These are phyloP conservation scores for Seminavis robusta DNA, from an alignment of 108 stramenopile genomes.

Conservation along the genomic window DNA sequence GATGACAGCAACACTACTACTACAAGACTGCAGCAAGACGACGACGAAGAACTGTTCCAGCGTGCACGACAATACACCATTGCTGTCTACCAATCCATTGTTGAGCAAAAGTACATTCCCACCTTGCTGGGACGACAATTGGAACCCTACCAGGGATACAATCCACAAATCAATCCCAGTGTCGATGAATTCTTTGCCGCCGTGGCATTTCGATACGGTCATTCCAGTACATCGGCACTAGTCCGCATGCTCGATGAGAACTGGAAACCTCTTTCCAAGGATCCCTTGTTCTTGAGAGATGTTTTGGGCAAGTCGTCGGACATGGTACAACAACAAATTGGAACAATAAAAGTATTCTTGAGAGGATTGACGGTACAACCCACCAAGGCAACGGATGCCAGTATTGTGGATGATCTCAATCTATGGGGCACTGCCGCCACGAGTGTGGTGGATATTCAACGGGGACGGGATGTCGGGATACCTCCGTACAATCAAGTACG, in stretches of 20 bases:
- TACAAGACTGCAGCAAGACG: too few relatives aligned
- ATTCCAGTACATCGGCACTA: constrained; percentile 12
- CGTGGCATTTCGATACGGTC: constrained; percentile 25
- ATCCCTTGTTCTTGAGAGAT: constrained; percentile 23
- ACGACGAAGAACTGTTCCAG: constrained; percentile 20
- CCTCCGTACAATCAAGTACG: constrained; percentile 27
- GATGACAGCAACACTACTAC: neutral
- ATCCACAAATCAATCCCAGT: constrained; percentile 13
- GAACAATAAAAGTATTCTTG: neutral
- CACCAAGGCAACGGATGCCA: constrained; percentile 13
- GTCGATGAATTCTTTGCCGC: constrained; percentile 28
- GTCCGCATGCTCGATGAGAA: constrained; percentile 3
- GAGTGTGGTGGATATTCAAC: constrained; percentile 13
- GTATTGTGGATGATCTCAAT: constrained; percentile 26
- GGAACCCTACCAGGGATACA: constrained; percentile 15
- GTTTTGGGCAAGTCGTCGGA: too few relatives aligned
- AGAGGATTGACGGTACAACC: constrained; percentile 11
- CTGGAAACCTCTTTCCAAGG: constrained; percentile 1
- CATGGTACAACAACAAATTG: neutral
- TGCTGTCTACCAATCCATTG: constrained; percentile 14
- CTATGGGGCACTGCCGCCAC: constrained; percentile 8
- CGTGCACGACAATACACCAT: constrained; percentile 7
- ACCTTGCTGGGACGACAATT: constrained; percentile 15
- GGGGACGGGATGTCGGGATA: constrained; percentile 25
- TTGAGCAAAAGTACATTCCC: constrained; percentile 19